phyloP scores from a whole-genome alignment of 192 early-diverging fungal species.

The Spizellomyces sp. region DNA sequence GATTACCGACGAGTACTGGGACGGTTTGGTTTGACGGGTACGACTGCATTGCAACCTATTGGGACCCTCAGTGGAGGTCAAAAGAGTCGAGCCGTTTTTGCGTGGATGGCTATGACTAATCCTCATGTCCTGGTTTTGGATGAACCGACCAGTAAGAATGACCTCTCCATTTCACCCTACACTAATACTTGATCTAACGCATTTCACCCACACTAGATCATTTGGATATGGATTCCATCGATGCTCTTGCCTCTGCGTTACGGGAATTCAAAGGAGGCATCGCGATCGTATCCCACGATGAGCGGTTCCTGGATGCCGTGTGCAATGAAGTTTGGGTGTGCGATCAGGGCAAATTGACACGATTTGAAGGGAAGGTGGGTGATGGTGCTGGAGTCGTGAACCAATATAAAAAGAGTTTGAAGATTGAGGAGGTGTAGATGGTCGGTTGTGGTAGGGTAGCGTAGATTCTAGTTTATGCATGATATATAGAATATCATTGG shows the following conservation, averaged over 20 bases:
- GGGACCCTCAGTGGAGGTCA: constrained; percentile 96
- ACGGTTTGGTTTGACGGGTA: constrained; percentile 94
- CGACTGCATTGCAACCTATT: constrained; percentile 92
- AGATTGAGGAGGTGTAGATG: constrained; percentile 22
- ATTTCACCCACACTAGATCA: constrained; percentile 40
- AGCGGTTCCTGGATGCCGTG: constrained; percentile 78
- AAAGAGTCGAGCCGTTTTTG: constrained; percentile 79
- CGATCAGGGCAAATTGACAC: constrained; percentile 74
- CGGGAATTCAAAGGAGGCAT: constrained; percentile 91
- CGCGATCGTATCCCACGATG: constrained; percentile 86
- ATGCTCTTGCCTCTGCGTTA: constrained; percentile 86
- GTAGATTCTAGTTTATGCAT: too few relatives aligned
- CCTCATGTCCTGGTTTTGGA: constrained; percentile 57
- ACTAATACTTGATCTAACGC: constrained; percentile 24
- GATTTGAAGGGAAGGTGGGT: constrained; percentile 74
- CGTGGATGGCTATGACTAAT: constrained; percentile 52
- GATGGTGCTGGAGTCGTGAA: constrained; percentile 50
- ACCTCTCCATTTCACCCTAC: too few relatives aligned
- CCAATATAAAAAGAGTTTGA: constrained; percentile 47
- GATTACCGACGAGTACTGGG: constrained; percentile 95
- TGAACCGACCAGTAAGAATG: constrained; percentile 72
- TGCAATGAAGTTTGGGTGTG: constrained; percentile 95
- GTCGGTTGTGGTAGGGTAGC: too few relatives aligned
- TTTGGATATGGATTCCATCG: constrained; percentile 81
- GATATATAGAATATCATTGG: too few relatives aligned